Evolutionary conservation across 2,329 filamentous ascomycete genomes (phyloP), one percentile per base, ranked within the genome.

Genomic region (Fusarium marasasianum): DNA sequence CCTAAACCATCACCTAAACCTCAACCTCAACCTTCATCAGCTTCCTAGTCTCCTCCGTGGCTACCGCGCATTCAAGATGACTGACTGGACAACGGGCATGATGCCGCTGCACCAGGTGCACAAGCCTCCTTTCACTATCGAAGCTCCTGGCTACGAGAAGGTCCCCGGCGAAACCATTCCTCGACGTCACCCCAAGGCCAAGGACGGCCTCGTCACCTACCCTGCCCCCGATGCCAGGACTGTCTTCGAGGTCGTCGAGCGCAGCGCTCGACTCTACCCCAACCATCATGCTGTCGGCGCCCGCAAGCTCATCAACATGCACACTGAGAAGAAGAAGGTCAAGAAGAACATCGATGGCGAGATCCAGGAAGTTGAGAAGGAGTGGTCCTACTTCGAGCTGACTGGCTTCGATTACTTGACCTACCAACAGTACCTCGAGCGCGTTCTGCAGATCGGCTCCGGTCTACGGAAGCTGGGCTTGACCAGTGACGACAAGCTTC

Each of bases 341-440:
- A 93, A 95, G 88, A 98, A 97, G 89, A 88, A 94, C 57, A 86
- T 97, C 66, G 93, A 97, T 79, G 95, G 95, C 76, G 89, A 93
- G 81, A 89, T 94, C 82, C 86, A 88, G 74, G 90, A 95, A 84
- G 90, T 96, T 40, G 93, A 97, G 73, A 98, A 97, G 90, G 90
- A 96, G 82, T 98, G 95, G 95, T 91, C 92, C 60, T 97, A 91
- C 84, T 97, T 94, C 77, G 95, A 98, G 87, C 90, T 97, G 76
- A 92, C 92, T 71, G 86, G 87, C 55, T 98, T 93, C 86, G 87
- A 88, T 50, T 97, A 91, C 86, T 86, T 92, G 80, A 94, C 91
- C 77, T 97, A 95, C 84, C 87, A 89, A 78, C 92, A 97, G 84
- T 96, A 96, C 80, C 90, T 94, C 83, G 87, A 90, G 79, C 87